Percentiles rank a stretch among this genome's conserved stretches.
Evolutionary conservation across 1,284 basidiomycete genomes (phyloP).

Genomic region (Inonotus hispidus): DNA sequence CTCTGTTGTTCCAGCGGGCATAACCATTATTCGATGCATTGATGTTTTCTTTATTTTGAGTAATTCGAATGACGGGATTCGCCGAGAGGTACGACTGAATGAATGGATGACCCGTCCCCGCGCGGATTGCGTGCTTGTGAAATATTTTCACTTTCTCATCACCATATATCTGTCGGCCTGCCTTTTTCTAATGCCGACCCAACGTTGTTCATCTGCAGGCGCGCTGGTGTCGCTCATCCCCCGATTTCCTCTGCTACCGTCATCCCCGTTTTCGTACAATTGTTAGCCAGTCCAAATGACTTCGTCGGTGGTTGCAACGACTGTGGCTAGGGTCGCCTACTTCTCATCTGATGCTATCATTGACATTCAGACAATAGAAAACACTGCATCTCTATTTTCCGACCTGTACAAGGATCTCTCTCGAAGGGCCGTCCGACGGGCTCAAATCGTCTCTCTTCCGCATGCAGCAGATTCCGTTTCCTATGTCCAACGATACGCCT

Average conservation of each 20-base stretch:
- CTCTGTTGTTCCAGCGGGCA: too few relatives aligned
- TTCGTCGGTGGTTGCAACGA: conserved; percentile 27
- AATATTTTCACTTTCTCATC: neutral
- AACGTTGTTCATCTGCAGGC: neutral
- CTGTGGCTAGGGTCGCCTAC: conserved; percentile 64
- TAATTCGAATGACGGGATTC: neutral
- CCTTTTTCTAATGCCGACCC: neutral
- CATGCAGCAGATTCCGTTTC: conserved; percentile 55
- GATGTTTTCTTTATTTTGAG: neutral
- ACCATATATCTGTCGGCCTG: too few relatives aligned
- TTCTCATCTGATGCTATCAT: conserved; percentile 63
- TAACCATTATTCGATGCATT: neutral
- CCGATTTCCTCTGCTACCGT: neutral
- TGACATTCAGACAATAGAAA: conserved; percentile 42
- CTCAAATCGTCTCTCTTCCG: conserved; percentile 42
- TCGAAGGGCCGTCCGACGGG: conserved; percentile 20
- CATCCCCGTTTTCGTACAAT: neutral
- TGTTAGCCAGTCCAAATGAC: conserved; percentile 5
- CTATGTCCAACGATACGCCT: conserved; percentile 39
- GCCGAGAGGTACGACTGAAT: neutral
- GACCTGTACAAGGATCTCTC: conserved; percentile 31
- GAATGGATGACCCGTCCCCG: too few relatives aligned
- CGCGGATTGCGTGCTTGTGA: conserved; percentile 2
- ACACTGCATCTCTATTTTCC: conserved; percentile 32
- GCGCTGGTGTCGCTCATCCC: neutral